Evolutionary conservation across 768 basidiomycete genomes (phyloP).

Genomic region (Russula sp.): DNA sequence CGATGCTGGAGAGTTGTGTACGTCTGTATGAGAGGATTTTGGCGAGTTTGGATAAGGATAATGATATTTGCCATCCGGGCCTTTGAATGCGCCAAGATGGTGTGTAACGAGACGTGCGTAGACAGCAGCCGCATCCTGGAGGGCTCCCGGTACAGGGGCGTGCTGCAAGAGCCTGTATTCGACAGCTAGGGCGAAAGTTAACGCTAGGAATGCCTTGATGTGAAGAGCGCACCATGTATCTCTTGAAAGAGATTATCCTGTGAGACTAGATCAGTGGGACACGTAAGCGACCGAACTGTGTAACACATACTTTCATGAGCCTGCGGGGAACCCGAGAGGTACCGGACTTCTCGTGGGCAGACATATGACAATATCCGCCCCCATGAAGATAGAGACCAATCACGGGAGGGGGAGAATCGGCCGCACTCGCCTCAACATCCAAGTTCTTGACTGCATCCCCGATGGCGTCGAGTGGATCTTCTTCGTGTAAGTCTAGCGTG

Average conservation of each 20-base stretch:
- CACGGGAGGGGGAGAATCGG: slow-evolving; percentile 35
- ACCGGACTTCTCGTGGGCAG: slow-evolving; percentile 48
- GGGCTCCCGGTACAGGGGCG: slow-evolving; percentile 51
- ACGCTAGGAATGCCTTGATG: neutral
- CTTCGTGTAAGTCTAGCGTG: slow-evolving; percentile 5
- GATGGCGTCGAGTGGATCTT: slow-evolving; percentile 14
- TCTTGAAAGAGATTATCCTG: slow-evolving; percentile 39
- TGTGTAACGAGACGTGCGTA: slow-evolving; percentile 47
- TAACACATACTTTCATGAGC: slow-evolving; percentile 41
- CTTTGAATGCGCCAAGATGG: slow-evolving; percentile 25
- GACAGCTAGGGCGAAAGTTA: slow-evolving; percentile 36
- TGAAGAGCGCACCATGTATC: slow-evolving; percentile 34
- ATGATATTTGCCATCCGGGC: slow-evolving; percentile 32
- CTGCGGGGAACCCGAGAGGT: slow-evolving; percentile 51
- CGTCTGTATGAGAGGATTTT: slow-evolving; percentile 23
- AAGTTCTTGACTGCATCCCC: slow-evolving; percentile 14
- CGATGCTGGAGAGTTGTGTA: neutral
- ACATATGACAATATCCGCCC: slow-evolving; percentile 58
- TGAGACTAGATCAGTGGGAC: neutral
- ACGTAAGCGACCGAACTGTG: neutral
- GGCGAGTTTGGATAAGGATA: slow-evolving; percentile 32
- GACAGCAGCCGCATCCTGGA: slow-evolving; percentile 52
- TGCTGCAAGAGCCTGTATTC: slow-evolving; percentile 54
- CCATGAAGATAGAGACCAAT: slow-evolving; percentile 55
- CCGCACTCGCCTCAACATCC: slow-evolving; percentile 34